A percentile compares a stretch with the other conserved stretches of the same genome.
phyloP scores from a whole-genome alignment of 345 rosid species.

The Citrus maxima region DNA sequence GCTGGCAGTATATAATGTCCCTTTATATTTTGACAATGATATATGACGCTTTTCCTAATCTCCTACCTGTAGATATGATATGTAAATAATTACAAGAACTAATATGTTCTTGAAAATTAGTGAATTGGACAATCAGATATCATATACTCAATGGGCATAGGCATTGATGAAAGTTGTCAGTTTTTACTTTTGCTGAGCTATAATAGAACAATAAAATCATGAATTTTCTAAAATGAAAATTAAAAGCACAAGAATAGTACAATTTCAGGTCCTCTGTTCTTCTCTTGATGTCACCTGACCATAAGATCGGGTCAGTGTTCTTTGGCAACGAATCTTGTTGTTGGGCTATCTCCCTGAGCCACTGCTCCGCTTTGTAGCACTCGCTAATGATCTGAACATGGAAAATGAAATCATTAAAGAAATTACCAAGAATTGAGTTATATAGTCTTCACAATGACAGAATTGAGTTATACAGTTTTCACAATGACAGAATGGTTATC shows the following conservation, averaged over 20 bases:
- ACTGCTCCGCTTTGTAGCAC: constrained; percentile 53
- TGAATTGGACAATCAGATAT: neutral
- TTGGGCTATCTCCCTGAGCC: constrained; percentile 52
- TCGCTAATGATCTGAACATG: constrained; percentile 38
- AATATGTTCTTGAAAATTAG: neutral
- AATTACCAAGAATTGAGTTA: neutral
- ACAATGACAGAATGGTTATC: neutral
- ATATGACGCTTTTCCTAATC: neutral
- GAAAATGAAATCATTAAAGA: neutral
- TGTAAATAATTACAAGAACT: neutral
- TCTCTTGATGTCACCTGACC: constrained; percentile 50
- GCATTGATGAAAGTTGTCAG: neutral
- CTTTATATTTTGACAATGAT: neutral
- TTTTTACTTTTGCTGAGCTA: neutral
- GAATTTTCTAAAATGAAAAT: neutral
- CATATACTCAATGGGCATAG: neutral
- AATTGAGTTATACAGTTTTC: neutral
- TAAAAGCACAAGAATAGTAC: constrained; percentile 24
- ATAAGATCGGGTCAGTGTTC: constrained; percentile 37
- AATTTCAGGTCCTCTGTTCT: constrained; percentile 37
- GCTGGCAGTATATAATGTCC: neutral
- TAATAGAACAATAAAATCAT: neutral
- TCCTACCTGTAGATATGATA: neutral
- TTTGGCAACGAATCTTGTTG: constrained; percentile 48
- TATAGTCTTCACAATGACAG: constrained; percentile 1